A percentile compares a stretch with the other conserved stretches of the same genome.
Evolutionary conservation across 2,329 filamentous ascomycete species (phyloP).

Genomic region (Ilyonectria robusta): DNA sequence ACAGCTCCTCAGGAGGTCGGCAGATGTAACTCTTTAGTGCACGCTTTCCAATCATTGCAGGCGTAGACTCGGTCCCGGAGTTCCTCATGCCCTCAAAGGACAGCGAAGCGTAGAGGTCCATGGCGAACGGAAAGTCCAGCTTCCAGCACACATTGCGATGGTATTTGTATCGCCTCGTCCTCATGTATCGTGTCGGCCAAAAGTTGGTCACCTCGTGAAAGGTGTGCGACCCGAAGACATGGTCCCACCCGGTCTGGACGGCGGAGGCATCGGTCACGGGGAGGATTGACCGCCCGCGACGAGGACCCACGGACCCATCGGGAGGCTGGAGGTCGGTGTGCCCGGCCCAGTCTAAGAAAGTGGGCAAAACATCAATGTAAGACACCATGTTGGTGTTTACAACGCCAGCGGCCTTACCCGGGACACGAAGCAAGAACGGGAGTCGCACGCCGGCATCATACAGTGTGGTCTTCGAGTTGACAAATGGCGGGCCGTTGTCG

Average conservation of each 20-base stretch:
- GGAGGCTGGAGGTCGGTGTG: slow-evolving; percentile 28
- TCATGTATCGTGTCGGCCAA: slow-evolving; percentile 64
- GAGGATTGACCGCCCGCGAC: slow-evolving; percentile 56
- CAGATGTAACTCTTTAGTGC: slow-evolving; percentile 59
- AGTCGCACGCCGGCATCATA: slow-evolving; percentile 63
- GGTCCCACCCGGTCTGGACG: slow-evolving; percentile 46
- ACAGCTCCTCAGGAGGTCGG: slow-evolving; percentile 62
- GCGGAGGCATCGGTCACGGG: slow-evolving; percentile 48
- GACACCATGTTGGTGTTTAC: slow-evolving; percentile 61
- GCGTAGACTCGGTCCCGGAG: slow-evolving; percentile 24
- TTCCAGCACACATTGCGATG: slow-evolving; percentile 65
- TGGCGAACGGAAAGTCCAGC: slow-evolving; percentile 64
- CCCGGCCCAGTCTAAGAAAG: slow-evolving; percentile 58
- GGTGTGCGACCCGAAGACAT: slow-evolving; percentile 66
- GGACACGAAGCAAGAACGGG: slow-evolving; percentile 58
- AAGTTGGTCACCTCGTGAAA: slow-evolving; percentile 67
- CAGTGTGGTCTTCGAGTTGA: slow-evolving; percentile 66
- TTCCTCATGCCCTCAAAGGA: slow-evolving; percentile 62
- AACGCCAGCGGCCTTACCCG: slow-evolving; percentile 44
- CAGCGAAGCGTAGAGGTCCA: slow-evolving; percentile 60
- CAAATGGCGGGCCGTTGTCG: slow-evolving; percentile 64
- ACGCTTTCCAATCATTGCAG: slow-evolving; percentile 54
- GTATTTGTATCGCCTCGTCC: slow-evolving; percentile 61
- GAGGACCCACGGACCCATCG: slow-evolving; percentile 26
- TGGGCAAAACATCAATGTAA: slow-evolving; percentile 62